These are phyloP conservation scores for Fusarium tanahbumbuense DNA, from an alignment of 2,329 filamentous ascomycete genomes.

Conservation along the genomic window DNA sequence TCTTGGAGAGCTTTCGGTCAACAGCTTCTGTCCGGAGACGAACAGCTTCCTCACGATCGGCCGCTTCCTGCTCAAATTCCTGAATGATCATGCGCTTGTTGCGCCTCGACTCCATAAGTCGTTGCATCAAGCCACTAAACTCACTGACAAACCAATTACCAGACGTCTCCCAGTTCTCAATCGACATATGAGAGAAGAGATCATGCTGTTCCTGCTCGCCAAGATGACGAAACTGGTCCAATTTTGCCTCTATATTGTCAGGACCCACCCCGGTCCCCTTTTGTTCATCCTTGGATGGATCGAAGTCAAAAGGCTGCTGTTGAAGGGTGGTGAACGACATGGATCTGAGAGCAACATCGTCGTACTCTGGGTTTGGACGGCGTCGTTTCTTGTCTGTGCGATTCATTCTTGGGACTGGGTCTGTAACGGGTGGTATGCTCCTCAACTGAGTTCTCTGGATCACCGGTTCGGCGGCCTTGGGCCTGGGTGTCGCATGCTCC, in stretches of 20 bases:
- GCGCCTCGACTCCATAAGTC: slow-evolving; percentile 61
- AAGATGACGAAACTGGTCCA: slow-evolving; percentile 62
- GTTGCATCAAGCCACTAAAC: slow-evolving; percentile 62
- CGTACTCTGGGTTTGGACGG: slow-evolving; percentile 64
- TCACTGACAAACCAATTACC: slow-evolving; percentile 70
- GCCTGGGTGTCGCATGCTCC: slow-evolving; percentile 38
- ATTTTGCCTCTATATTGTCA: slow-evolving; percentile 59
- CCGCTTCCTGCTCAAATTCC: slow-evolving; percentile 67
- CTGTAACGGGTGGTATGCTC: slow-evolving; percentile 38
- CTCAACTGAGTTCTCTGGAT: slow-evolving; percentile 38
- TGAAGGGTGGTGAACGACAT: slow-evolving; percentile 66
- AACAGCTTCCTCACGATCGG: slow-evolving; percentile 65
- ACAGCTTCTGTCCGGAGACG: slow-evolving; percentile 65
- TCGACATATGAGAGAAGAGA: slow-evolving; percentile 65
- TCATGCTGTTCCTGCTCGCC: slow-evolving; percentile 59
- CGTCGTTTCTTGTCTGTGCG: slow-evolving; percentile 55
- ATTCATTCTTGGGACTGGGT: slow-evolving; percentile 7
- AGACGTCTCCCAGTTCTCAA: slow-evolving; percentile 68
- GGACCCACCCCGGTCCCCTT: slow-evolving; percentile 52
- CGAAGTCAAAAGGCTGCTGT: slow-evolving; percentile 67
- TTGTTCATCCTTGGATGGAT: slow-evolving; percentile 60
- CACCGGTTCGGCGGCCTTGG: slow-evolving; percentile 38
- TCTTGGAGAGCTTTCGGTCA: slow-evolving; percentile 64
- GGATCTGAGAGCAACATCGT: slow-evolving; percentile 64
- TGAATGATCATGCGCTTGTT: slow-evolving; percentile 62